A percentile compares a stretch with the other conserved stretches of the same genome.
These are phyloP conservation scores for Halenospora varia DNA, from an alignment of 495 filamentous ascomycete genomes.

Conservation along the genomic window DNA sequence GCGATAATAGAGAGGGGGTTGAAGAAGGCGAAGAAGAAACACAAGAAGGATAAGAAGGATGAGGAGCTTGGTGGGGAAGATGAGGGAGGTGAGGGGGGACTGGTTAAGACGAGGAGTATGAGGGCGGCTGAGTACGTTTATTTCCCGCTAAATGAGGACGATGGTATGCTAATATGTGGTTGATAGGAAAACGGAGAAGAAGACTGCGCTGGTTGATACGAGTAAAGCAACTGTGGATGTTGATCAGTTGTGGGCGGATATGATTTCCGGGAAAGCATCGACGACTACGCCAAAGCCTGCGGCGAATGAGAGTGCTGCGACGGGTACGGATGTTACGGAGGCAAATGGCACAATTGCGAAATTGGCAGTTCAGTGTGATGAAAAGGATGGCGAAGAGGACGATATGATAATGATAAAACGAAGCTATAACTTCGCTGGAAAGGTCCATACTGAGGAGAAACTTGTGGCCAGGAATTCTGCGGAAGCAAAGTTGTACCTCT, in stretches of 20 bases:
- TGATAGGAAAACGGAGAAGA: conserved; percentile 53
- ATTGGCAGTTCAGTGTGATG: too few species aligned
- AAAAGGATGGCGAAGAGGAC: background rate
- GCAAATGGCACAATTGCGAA: too few species aligned
- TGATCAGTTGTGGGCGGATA: conserved; percentile 80
- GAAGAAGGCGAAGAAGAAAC: conserved; percentile 51
- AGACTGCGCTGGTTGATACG: conserved; percentile 52
- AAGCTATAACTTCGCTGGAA: conserved; percentile 88
- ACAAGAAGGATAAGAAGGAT: conserved; percentile 44
- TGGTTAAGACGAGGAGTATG: conserved; percentile 79
- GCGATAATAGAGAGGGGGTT: conserved; percentile 60
- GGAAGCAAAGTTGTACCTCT: conserved; percentile 74
- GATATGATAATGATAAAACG: conserved; percentile 74
- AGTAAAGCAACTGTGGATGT: conserved; percentile 81
- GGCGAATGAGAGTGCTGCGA: too few species aligned
- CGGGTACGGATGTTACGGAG: too few species aligned
- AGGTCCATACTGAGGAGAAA: conserved; percentile 78
- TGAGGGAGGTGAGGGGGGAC: conserved; percentile 67
- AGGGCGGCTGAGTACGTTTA: conserved; percentile 50
- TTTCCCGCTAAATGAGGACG: background rate
- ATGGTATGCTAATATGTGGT: conserved; percentile 1
- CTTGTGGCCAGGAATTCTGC: conserved; percentile 72
- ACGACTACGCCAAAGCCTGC: conserved; percentile 19
- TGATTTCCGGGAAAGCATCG: conserved; percentile 45
- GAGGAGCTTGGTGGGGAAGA: conserved; percentile 48